These are phyloP conservation scores for Stachybotrys chlorohalonatus DNA, from an alignment of 2,329 filamentous ascomycete species.

Conservation along the genomic window DNA sequence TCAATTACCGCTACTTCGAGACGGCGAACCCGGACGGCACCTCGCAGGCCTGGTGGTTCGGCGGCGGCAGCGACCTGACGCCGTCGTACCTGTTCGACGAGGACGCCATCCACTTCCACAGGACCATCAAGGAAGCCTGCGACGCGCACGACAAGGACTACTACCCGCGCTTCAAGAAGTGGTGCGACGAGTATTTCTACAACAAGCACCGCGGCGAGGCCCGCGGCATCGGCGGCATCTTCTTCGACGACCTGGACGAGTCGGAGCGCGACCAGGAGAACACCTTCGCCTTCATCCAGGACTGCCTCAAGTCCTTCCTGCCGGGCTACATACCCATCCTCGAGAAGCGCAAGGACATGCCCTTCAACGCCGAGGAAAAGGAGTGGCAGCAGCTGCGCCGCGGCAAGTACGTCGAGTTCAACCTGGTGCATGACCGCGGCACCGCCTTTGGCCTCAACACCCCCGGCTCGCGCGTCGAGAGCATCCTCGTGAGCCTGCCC, in stretches of 20 bases:
- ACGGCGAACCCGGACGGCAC: constrained; percentile 77
- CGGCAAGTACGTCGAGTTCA: constrained; percentile 98
- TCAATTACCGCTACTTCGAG: constrained; percentile 99
- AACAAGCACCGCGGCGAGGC: constrained; percentile 85
- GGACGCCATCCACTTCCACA: constrained; percentile 94
- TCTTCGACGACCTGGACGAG: constrained; percentile 95
- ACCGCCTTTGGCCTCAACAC: constrained; percentile 92
- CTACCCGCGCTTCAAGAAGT: constrained; percentile 91
- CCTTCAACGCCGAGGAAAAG: constrained; percentile 77
- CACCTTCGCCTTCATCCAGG: constrained; percentile 80
- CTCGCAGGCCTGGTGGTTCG: constrained; percentile 94
- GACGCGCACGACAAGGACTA: constrained; percentile 89
- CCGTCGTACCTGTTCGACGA: constrained; percentile 94
- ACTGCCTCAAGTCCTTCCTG: constrained; percentile 77
- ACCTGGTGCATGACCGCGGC: constrained; percentile 91
- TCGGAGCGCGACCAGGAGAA: constrained; percentile 80
- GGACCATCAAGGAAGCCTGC: constrained; percentile 83
- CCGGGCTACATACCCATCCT: constrained; percentile 89
- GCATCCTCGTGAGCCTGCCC: constrained; percentile 94
- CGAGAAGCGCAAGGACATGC: constrained; percentile 82
- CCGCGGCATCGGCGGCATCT: constrained; percentile 89
- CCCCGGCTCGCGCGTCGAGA: constrained; percentile 84
- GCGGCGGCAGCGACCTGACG: constrained; percentile 88
- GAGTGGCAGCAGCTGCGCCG: constrained; percentile 92
- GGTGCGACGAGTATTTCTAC: constrained; percentile 97